A percentile compares a stretch with the other conserved stretches of the same genome.
Conservation (phyloP, 257 asterid species). For the Solanum lycopersicoides region DNA sequence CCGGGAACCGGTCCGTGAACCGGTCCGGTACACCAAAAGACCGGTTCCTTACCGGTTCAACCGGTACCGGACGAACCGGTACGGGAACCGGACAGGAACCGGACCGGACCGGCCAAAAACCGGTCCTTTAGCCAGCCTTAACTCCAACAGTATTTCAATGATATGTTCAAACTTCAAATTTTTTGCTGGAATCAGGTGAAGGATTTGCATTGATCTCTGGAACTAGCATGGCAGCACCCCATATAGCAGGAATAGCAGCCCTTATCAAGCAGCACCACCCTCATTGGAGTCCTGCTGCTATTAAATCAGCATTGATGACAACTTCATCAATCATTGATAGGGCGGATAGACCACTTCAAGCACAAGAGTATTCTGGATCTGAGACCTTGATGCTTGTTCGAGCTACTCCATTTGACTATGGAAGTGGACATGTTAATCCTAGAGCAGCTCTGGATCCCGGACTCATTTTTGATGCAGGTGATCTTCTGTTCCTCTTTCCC, state of each 20-base stretch:
- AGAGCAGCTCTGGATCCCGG: conserved; percentile 78
- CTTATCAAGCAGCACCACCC: conserved; percentile 70
- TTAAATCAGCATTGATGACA: conserved; percentile 73
- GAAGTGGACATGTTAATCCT: conserved; percentile 80
- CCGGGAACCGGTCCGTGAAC: too few relatives aligned
- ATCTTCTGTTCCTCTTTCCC: not conserved
- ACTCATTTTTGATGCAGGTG: conserved; percentile 67
- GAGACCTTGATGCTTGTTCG: conserved; percentile 48
- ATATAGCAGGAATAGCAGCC: conserved; percentile 79
- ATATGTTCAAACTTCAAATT: not conserved
- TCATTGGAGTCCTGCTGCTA: conserved; percentile 86
- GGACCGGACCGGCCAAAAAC: too few relatives aligned
- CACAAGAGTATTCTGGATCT: conserved; percentile 66
- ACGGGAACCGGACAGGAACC: too few relatives aligned
- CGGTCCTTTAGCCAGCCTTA: too few relatives aligned
- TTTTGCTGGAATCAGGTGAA: conserved; percentile 46
- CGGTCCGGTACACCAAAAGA: too few relatives aligned
- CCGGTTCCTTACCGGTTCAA: too few relatives aligned
- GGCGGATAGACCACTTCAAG: conserved; percentile 67
- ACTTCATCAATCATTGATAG: conserved; percentile 61
- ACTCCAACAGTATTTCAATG: not conserved
- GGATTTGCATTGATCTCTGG: conserved; percentile 80
- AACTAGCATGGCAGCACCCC: conserved; percentile 89
- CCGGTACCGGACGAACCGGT: too few relatives aligned
- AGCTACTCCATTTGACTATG: conserved; percentile 76